Evolutionary conservation across 352 stramenopile species (phyloP), one percentile per base, ranked within the genome.

Genomic region (Globisporangium radiosum): DNA sequence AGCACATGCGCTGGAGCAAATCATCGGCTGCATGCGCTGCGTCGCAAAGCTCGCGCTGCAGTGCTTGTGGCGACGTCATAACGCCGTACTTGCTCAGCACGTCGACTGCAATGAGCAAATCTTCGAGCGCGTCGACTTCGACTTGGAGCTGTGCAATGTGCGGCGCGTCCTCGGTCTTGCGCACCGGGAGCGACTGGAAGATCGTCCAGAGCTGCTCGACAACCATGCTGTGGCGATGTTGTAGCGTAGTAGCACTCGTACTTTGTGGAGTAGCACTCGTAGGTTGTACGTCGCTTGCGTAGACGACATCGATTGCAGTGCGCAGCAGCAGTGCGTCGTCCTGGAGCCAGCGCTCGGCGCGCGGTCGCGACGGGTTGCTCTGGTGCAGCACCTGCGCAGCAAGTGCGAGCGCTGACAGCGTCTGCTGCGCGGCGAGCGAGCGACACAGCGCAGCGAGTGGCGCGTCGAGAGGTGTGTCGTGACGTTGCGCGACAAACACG

Each of bases 81-180:
- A 88, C 71, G 3, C 52, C 60, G 44, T 92, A 92, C 39, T 82
- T 83, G 14, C 65, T 73, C 0, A 92, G 61, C 1, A 88, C 69
- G 43, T 92, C 81, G 72, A 88, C 85, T 1, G 76, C 67, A 14
- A 92, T 64, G 62, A 92, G 73, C 5, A 92, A 47, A 57, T 89
- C 81, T 60, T 92, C 81, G 63, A 88, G 71, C 48, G 83, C 79
- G 47, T 92, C 81, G 13, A 89, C 77, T 43, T 78, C 69, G 15
- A 88, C 81, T 60, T 92, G 81, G 14, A 91, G 67, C 49, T 74
- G 73, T 11, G 70, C 67, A 36, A 91, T 78, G 36, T 73, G 66
- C 4, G 72, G 73, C 0, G 60, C 60, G 62, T 91, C 81, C 7
- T 75, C 69, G 13, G 75, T 68, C 45, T 81, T 91, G n/a, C 79